phyloP scores from a whole-genome alignment of 2,329 filamentous ascomycete species.

The Arachnomyces sp. region DNA sequence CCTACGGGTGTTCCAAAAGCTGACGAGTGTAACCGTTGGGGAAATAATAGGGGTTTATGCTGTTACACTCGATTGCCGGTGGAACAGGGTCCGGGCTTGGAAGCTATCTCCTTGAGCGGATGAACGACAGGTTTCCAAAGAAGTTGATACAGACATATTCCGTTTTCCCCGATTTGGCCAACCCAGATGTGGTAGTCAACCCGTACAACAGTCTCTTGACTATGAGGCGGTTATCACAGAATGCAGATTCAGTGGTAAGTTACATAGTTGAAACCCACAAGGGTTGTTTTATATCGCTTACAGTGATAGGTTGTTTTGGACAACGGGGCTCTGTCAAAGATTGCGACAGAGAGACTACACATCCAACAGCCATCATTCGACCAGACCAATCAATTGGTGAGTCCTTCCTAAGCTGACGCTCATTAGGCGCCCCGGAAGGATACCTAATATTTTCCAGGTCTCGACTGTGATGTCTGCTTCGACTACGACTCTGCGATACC shows the following conservation, averaged over 20 bases:
- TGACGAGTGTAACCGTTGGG: neutral
- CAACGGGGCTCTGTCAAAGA: constrained; percentile 86
- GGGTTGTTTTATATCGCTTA: constrained; percentile 15
- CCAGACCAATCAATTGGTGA: constrained; percentile 89
- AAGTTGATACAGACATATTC: constrained; percentile 99
- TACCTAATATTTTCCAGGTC: constrained; percentile 42
- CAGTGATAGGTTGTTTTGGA: constrained; percentile 65
- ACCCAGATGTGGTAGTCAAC: constrained; percentile 90
- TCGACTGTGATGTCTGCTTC: constrained; percentile 98
- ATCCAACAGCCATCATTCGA: constrained; percentile 93
- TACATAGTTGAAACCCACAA: neutral
- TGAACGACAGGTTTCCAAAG: constrained; percentile 97
- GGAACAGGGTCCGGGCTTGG: constrained; percentile 94
- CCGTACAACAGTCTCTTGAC: constrained; percentile 95
- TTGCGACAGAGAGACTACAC: constrained; percentile 88
- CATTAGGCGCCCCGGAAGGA: neutral
- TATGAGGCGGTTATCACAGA: constrained; percentile 84
- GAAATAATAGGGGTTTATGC: constrained; percentile 73
- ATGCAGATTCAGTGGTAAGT: constrained; percentile 82
- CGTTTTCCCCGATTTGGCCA: constrained; percentile 93
- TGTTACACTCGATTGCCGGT: constrained; percentile 94
- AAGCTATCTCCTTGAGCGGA: constrained; percentile 84
- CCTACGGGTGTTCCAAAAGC: too few relatives aligned
- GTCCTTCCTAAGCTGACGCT: constrained; percentile 12
- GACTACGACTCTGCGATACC: constrained; percentile 91